Percentiles rank a stretch among this genome's conserved stretches.
phyloP scores from a whole-genome alignment of 1,284 basidiomycete species.

The Sphagnurus paluster region DNA sequence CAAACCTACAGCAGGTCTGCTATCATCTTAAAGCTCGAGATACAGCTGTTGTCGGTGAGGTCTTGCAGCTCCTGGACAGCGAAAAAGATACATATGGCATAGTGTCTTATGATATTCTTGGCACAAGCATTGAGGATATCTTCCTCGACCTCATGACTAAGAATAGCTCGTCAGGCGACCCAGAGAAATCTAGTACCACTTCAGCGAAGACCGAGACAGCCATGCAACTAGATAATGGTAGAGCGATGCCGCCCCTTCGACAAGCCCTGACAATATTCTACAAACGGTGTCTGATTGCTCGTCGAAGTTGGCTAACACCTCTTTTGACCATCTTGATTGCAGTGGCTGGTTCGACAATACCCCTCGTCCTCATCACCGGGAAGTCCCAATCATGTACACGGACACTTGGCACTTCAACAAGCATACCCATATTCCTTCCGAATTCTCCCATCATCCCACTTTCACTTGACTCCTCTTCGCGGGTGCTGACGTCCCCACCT shows the following conservation, averaged over 20 bases:
- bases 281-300: slow-evolving; percentile 67
- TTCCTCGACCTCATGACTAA: slow-evolving; percentile 72
- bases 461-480: slow-evolving; percentile 22
- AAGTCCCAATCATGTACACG: slow-evolving; percentile 51
- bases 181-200: slow-evolving; percentile 9
- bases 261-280: slow-evolving; percentile 73
- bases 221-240: slow-evolving; percentile 49
- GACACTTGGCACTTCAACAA: slow-evolving; percentile 33
- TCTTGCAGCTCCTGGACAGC: slow-evolving; percentile 56
- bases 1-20: slow-evolving; percentile 39
- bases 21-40: slow-evolving; percentile 66
- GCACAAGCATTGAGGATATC: slow-evolving; percentile 79
- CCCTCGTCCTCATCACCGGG: slow-evolving; percentile 60
- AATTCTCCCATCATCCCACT: slow-evolving; percentile 35
- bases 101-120: slow-evolving; percentile 62
- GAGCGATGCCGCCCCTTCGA: slow-evolving; percentile 47
- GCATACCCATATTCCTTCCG: slow-evolving; percentile 50
- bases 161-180: slow-evolving; percentile 28
- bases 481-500: slow-evolving; percentile 46
- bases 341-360: slow-evolving; percentile 63
- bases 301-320: slow-evolving; percentile 69
- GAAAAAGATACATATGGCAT: slow-evolving; percentile 40
- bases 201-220: slow-evolving; percentile 14
- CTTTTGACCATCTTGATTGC: slow-evolving; percentile 61
- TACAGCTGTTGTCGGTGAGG: slow-evolving; percentile 47